Base-by-base conservation (phyloP, 163 green algal species). In the Volvox carteri region DNA sequence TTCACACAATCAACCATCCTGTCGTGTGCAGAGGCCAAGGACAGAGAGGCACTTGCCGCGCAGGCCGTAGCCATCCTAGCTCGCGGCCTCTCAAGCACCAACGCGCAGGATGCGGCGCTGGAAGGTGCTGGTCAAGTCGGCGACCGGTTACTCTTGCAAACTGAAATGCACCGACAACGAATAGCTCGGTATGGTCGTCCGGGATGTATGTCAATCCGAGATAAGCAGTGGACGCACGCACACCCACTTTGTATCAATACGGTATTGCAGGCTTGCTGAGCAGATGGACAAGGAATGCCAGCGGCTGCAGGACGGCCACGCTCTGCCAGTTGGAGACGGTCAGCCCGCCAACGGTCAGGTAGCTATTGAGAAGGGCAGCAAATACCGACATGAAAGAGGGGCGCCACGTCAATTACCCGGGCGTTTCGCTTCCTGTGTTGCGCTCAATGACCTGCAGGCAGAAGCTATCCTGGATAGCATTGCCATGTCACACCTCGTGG, bases 401-500 rank as follows among this genome's bases (percentile, higher is more conserved):
- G 12, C 48, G 48, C 12, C 48, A 74, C n/a, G 19, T 46, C 18
- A 72, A 28, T 72, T 28, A 72, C 60, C 3, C 14, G 60, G n/a
- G 41, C 23, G 41, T 58, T 39, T 25, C n/a, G 19, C 44, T 18
- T 46, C n/a, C 48, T 30, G 25, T n/a, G 7, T 41, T n/a, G 23
- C 54, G 65, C n/a, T n/a, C n/a, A n/a, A n/a, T n/a, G n/a, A n/a
- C n/a, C n/a, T n/a, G n/a, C 46, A 87, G 65, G 65, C 83, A 0
- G 83, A 81, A 52, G 83, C 83, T 2, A 67, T 88, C 1, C 14
- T 88, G 25, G 83, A 88, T 50, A 88, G 83, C 37, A 60, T 88
- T 67, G 83, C 83, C 1, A 50, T 88, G 6, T 80, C 83, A 11
- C 83, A 88, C 23, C 25, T 88, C 9, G 68, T 81, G 6, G 83